Conservation (phyloP, 2,329 filamentous ascomycete species). For the Zasmidium cellare region DNA sequence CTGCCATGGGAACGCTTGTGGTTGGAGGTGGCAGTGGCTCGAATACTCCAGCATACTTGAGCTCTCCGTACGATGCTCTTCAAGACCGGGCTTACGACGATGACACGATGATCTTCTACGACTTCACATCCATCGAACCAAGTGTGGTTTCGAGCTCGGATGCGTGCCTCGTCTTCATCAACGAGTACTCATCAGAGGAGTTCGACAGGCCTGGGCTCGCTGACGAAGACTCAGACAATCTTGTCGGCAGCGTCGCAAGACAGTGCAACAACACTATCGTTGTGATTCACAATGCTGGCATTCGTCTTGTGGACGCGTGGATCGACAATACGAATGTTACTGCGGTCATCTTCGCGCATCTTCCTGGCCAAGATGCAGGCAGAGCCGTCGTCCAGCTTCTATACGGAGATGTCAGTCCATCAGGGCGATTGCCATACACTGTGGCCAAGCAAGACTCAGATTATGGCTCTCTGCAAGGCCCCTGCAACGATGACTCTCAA, state of each 20-base stretch:
- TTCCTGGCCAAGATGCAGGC: slow-evolving; percentile 65
- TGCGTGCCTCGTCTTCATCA: slow-evolving; percentile 60
- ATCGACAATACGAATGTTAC: slow-evolving; percentile 65
- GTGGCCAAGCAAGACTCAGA: slow-evolving; percentile 58
- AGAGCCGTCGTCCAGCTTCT: slow-evolving; percentile 56
- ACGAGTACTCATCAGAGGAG: slow-evolving; percentile 47
- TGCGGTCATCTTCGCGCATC: slow-evolving; percentile 62
- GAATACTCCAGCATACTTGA: slow-evolving; percentile 35
- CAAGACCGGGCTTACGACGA: slow-evolving; percentile 46
- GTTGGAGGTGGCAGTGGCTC: slow-evolving; percentile 38
- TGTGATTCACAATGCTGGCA: slow-evolving; percentile 64
- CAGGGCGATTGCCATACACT: slow-evolving; percentile 63
- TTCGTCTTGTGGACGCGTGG: slow-evolving; percentile 61
- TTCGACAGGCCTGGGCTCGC: slow-evolving; percentile 39
- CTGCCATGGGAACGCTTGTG: slow-evolving; percentile 34
- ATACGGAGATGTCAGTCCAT: slow-evolving; percentile 59
- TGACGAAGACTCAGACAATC: slow-evolving; percentile 51
- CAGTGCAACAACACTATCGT: slow-evolving; percentile 65
- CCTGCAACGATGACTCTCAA: slow-evolving; percentile 24
- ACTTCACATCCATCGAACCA: slow-evolving; percentile 54
- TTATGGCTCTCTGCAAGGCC: slow-evolving; percentile 50
- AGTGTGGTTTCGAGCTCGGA: slow-evolving; percentile 46
- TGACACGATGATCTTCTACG: slow-evolving; percentile 60
- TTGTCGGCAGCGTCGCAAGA: slow-evolving; percentile 59
- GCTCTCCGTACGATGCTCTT: slow-evolving; percentile 38